These are phyloP conservation scores for Linnemannia elongata DNA, from an alignment of 192 early-diverging fungal species.

Conservation along the genomic window DNA sequence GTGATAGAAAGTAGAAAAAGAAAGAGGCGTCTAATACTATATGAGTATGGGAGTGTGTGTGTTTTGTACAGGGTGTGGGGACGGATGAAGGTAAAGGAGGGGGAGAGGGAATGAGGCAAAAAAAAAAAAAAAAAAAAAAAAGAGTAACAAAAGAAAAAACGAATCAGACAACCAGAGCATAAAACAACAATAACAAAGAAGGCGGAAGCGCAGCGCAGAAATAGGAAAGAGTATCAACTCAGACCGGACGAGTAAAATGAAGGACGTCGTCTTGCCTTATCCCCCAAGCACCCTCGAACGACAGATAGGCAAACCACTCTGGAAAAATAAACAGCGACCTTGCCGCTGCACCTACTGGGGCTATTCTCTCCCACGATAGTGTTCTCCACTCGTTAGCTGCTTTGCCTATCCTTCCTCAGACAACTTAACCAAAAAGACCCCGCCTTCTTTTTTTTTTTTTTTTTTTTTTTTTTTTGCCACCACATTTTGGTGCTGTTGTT, in stretches of 20 bases:
- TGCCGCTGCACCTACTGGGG: background rate
- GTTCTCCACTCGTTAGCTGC: no score
- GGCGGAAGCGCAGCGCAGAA: background rate
- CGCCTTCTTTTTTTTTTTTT: no score
- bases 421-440: background rate
- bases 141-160: background rate
- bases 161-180: background rate
- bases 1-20: no score
- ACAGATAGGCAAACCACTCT: background rate
- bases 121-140: background rate
- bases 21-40: no score
- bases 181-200: background rate
- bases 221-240: background rate
- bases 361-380: background rate
- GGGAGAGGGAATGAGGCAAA: background rate
- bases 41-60: no score
- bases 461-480: constrained; percentile 4
- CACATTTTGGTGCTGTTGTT: background rate
- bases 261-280: background rate
- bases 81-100: background rate
- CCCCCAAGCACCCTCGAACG: background rate
- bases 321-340: background rate
- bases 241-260: background rate
- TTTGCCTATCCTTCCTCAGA: no score
- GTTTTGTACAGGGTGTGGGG: background rate